These are phyloP conservation scores for Anastatica hierochuntica DNA, from an alignment of 345 rosid species.

Conservation along the genomic window DNA sequence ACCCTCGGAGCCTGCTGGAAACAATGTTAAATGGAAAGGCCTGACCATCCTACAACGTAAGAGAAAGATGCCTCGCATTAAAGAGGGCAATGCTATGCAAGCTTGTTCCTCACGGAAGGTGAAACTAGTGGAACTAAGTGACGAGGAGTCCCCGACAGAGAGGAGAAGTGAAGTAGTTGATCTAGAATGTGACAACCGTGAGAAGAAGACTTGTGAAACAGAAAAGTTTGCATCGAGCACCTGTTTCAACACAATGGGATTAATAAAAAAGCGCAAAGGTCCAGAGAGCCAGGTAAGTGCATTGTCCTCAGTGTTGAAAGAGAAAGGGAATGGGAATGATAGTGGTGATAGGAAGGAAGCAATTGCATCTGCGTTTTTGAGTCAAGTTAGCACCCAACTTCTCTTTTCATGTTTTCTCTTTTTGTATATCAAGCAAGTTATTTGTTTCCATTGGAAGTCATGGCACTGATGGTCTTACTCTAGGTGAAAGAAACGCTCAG, in stretches of 20 bases:
- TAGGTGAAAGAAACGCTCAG: slow-evolving; percentile 69
- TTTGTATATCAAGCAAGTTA: not conserved
- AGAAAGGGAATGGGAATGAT: slow-evolving; percentile 13
- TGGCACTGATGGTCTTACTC: not conserved
- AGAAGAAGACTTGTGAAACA: slow-evolving; percentile 9
- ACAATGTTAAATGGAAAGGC: slow-evolving; percentile 32
- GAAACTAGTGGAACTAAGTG: slow-evolving; percentile 22
- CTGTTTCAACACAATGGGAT: slow-evolving; percentile 19
- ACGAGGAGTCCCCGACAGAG: slow-evolving; percentile 27
- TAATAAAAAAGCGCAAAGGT: slow-evolving; percentile 30
- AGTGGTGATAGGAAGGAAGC: slow-evolving; percentile 42
- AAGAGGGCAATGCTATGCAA: slow-evolving; percentile 13
- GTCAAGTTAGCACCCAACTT: slow-evolving; percentile 39
- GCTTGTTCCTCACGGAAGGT: slow-evolving; percentile 20
- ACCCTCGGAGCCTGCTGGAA: slow-evolving; percentile 33
- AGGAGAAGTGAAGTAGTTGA: slow-evolving; percentile 49
- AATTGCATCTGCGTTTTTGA: slow-evolving; percentile 64
- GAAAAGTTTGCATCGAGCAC: slow-evolving; percentile 23
- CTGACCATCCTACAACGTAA: slow-evolving; percentile 23
- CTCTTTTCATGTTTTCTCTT: not conserved
- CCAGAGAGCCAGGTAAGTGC: slow-evolving; percentile 26
- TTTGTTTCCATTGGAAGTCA: slow-evolving; percentile 3
- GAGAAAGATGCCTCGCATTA: slow-evolving; percentile 21
- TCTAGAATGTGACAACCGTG: slow-evolving; percentile 23
- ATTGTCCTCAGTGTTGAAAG: slow-evolving; percentile 24